Evolutionary conservation across 805 yeast species (phyloP), one percentile per base, ranked within the genome.

Genomic region (Tetrapisispora fleetii): DNA sequence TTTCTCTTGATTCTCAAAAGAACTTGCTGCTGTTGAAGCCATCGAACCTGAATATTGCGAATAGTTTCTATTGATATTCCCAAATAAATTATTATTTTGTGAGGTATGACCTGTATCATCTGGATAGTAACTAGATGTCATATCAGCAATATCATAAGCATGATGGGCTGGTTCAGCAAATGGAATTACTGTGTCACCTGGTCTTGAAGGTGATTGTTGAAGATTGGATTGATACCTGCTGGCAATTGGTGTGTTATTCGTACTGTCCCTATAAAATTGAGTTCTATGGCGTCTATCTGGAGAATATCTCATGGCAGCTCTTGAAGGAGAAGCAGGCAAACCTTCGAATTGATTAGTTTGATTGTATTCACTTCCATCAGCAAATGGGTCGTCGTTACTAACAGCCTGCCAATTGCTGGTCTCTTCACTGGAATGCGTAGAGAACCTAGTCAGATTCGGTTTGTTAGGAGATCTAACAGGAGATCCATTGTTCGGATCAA

Each of bases 141-240:
- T 48, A 37, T 52, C 57, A 16, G 62, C 63, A 17, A 66, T 70
- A 37, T 65, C 67, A 42, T 71, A 71, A 18, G 63, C 67, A 16
- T 64, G 67, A 30, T 49, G 46, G 21, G 37, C 48, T 7, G 39
- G 50, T 21, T 71, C 70, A 48, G 71, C 71, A 28, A 72, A 68
- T 43, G 81, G 72, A 14, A 76, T 65, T 4, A 80, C 68, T 6
- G 81, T 72, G 4, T 74, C 75, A 37, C 68, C 70, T 39, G 73
- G 73, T 60, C 89, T 76, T 48, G 72, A 76, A 33, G 95, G 93
- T 0, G 95, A 81, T 62, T 85, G 90, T 54, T 78, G 67, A 47
- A 78, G 69, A 2, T 93, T 82, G 57, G 75, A 83, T 45, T 75
- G 77, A 39, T 86, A 81, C 65, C 95, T 73, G 21, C 55, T 58